Evolutionary conservation across 495 filamentous ascomycete genomes (phyloP).

Genomic region (Thozetella sp.): DNA sequence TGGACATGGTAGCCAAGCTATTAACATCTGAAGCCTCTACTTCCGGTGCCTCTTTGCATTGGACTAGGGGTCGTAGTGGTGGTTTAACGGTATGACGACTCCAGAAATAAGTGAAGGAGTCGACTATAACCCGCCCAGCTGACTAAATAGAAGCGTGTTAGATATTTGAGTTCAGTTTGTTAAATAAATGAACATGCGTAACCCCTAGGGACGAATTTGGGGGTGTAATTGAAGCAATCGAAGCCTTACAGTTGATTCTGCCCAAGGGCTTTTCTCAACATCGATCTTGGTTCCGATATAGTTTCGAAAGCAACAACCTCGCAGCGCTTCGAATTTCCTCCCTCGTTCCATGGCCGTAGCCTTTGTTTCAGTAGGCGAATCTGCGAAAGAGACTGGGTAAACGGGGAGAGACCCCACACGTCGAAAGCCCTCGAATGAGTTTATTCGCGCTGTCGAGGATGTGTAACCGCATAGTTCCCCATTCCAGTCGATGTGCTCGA

Average conservation of each 20-base stretch:
- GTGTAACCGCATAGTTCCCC: constrained; percentile 52
- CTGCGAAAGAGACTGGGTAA: constrained; percentile 55
- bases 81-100: constrained; percentile 10
- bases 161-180: not conserved
- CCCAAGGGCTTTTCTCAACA: too few species aligned
- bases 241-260: too few species aligned
- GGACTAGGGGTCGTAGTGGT: constrained; percentile 7
- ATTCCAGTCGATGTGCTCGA: constrained; percentile 57
- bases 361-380: constrained; percentile 31
- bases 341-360: constrained; percentile 37
- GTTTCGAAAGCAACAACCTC: constrained; percentile 56
- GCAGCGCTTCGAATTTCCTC: constrained; percentile 44
- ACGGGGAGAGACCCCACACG: constrained; percentile 49
- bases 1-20: too few species aligned
- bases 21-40: not conserved
- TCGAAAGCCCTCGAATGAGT: constrained; percentile 44
- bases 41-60: not conserved
- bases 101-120: constrained; percentile 19
- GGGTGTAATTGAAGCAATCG: too few species aligned
- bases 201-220: too few species aligned
- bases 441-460: constrained; percentile 32
- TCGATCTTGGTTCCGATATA: constrained; percentile 43
- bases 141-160: too few species aligned
- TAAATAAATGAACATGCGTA: constrained; percentile 5
- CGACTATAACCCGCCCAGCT: constrained; percentile 22